Base-by-base conservation (phyloP, 345 rosid genomes). In the Gossypium ekmanianum region DNA sequence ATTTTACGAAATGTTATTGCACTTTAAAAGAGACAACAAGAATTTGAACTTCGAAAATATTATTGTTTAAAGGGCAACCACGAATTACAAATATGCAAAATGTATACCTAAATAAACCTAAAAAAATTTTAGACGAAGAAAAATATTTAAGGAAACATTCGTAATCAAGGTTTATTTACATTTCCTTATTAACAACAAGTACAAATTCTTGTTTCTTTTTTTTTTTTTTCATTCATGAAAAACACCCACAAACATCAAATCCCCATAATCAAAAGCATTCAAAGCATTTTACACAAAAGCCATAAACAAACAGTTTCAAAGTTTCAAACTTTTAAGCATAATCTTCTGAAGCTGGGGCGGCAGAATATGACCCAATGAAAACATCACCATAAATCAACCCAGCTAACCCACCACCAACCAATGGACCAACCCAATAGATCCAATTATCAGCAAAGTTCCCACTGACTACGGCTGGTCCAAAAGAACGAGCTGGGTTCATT, bases 401-500 rank as follows among this genome's bases (percentile, higher is more conserved):
- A 44, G 94, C 98, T 1, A 94, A 75, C 8, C 86, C 97, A 17
- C 98, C 98, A 9, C 97, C 97, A 3, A 91, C 57, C 2, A 94
- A 85, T 66, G 98, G 97, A 7, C 97, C 95, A 17, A 85, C 79
- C 97, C 97, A 91, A 64, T 92, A 94, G 76, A 94, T 86, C 97
- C 97, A 92, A 47, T 75, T 86, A 47, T 86, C 78, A 0, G 93
- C 82, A 24, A 85, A 88, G 86, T 92, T 88, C 2, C 97, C 94
- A 52, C 87, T 85, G 12, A 88, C 92, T 50, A 94, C 93, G 2
- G 98, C 94, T 0, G 98, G 98, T 58, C 97, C 97, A n/a, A 92
- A 88, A 0, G 97, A 92, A 51, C 97, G 84, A 48, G 98, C 97
- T 16, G 97, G 97, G 85, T 94, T 94, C 97, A 92, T 94, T 9